phyloP scores from a whole-genome alignment of 768 basidiomycete species.

The Leccinellum albellum region DNA sequence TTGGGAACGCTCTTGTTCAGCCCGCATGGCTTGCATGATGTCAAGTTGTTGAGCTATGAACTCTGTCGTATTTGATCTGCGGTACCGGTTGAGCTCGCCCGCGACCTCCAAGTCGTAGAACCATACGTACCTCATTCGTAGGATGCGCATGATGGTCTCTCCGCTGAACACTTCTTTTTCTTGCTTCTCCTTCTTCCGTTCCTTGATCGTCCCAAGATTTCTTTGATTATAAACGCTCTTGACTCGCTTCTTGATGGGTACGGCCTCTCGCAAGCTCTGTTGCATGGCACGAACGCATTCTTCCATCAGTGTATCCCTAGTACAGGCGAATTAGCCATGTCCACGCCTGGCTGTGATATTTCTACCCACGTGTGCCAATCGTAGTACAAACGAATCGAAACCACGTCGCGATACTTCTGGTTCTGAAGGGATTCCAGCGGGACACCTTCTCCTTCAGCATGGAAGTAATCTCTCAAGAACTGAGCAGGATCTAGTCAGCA shows the following conservation, averaged over 20 bases:
- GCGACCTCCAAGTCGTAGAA: neutral
- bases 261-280: constrained; percentile 68
- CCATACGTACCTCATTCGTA: constrained; percentile 83
- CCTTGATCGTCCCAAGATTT: constrained; percentile 93
- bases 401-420: constrained; percentile 88
- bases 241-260: constrained; percentile 79
- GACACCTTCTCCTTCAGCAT: constrained; percentile 89
- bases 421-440: constrained; percentile 85
- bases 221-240: constrained; percentile 92
- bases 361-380: constrained; percentile 84
- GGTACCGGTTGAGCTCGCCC: constrained; percentile 1
- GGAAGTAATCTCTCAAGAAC: constrained; percentile 95
- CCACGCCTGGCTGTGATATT: neutral
- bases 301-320: constrained; percentile 86
- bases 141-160: constrained; percentile 90
- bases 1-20: constrained; percentile 74
- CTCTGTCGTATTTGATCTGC: constrained; percentile 73
- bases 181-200: constrained; percentile 85
- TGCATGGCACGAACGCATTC: constrained; percentile 97
- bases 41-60: constrained; percentile 86
- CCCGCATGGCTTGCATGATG: constrained; percentile 77
- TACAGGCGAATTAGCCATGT: constrained; percentile 7
- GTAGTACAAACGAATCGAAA: constrained; percentile 91
- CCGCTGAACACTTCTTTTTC: constrained; percentile 72
- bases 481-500: constrained; percentile 27